Evolutionary conservation across 2,329 filamentous ascomycete species (phyloP).

Genomic region (Salinomyces thailandicus): DNA sequence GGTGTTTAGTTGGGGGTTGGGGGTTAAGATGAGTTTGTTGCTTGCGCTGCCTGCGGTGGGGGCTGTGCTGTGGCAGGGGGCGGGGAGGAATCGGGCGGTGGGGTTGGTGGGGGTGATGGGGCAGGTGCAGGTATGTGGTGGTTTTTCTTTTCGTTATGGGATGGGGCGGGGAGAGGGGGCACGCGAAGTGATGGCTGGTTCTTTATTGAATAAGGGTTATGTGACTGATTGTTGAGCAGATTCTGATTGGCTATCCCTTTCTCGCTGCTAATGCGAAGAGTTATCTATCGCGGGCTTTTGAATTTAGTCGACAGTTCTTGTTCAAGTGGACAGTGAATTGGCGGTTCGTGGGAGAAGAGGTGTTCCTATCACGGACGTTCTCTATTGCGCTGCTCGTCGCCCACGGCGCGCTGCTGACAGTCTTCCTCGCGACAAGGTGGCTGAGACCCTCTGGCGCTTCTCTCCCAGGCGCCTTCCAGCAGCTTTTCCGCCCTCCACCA

Average conservation of each 20-base stretch:
- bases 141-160: too few relatives aligned
- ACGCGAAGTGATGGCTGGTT: too few relatives aligned
- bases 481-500: slow-evolving; percentile 36
- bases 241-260: slow-evolving; percentile 57
- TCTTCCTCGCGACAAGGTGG: slow-evolving; percentile 62
- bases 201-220: too few relatives aligned
- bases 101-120: slow-evolving; percentile 60
- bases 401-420: slow-evolving; percentile 54
- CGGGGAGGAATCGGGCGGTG: slow-evolving; percentile 56
- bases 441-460: slow-evolving; percentile 54
- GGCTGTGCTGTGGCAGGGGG: slow-evolving; percentile 61
- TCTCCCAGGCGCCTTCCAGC: slow-evolving; percentile 44
- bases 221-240: slow-evolving; percentile 27
- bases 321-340: slow-evolving; percentile 99
- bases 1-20: slow-evolving; percentile 67
- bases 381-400: slow-evolving; percentile 54
- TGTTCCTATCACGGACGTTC: slow-evolving; percentile 64
- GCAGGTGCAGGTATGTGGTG: slow-evolving; percentile 73
- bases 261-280: slow-evolving; percentile 51
- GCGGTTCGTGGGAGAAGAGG: slow-evolving; percentile 80
- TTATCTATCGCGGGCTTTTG: slow-evolving; percentile 77
- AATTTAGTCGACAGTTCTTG: slow-evolving; percentile 80
- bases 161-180: too few relatives aligned
- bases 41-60: slow-evolving; percentile 73
- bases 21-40: slow-evolving; percentile 91